Conservation (phyloP, 2,329 filamentous ascomycete species). For the Hypoxylon sp. region DNA sequence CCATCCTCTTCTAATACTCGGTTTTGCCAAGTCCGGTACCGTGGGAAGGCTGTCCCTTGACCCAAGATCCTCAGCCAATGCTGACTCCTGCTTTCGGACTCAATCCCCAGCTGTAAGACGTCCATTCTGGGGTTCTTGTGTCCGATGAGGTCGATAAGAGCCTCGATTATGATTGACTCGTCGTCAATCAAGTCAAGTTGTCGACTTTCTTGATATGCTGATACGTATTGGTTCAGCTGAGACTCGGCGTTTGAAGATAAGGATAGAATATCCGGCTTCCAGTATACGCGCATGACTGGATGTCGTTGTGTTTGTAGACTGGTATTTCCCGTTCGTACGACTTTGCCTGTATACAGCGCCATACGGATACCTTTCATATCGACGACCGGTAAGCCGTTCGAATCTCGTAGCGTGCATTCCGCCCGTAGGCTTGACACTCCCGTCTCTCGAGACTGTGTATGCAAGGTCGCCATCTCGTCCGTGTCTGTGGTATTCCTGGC, state of each 20-base stretch:
- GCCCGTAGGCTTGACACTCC: slow-evolving; percentile 17
- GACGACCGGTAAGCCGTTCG: neutral
- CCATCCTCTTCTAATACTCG: slow-evolving; percentile 10
- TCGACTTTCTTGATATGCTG: neutral
- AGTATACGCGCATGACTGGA: slow-evolving; percentile 28
- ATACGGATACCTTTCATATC: slow-evolving; percentile 8
- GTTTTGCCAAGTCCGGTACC: slow-evolving; percentile 9
- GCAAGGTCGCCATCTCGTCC: slow-evolving; percentile 8
- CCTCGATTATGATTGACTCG: slow-evolving; percentile 6
- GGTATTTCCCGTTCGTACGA: too few species aligned
- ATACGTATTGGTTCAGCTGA: slow-evolving; percentile 16
- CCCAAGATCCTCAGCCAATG: slow-evolving; percentile 13
- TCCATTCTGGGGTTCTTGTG: slow-evolving; percentile 38
- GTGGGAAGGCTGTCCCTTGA: slow-evolving; percentile 24
- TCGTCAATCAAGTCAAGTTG: neutral
- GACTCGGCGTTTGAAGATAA: slow-evolving; percentile 3
- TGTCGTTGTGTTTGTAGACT: slow-evolving; percentile 14
- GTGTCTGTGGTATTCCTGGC: neutral
- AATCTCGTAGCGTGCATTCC: slow-evolving; percentile 18
- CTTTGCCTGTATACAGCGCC: slow-evolving; percentile 20
- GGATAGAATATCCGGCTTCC: slow-evolving; percentile 38
- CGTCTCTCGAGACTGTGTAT: slow-evolving; percentile 17
- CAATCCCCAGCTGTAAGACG: slow-evolving; percentile 29
- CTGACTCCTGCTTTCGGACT: slow-evolving; percentile 8
- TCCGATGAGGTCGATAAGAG: slow-evolving; percentile 26